Base-by-base conservation (phyloP, 2,329 filamentous ascomycete genomes). In the Aspergillus costaricaensis region DNA sequence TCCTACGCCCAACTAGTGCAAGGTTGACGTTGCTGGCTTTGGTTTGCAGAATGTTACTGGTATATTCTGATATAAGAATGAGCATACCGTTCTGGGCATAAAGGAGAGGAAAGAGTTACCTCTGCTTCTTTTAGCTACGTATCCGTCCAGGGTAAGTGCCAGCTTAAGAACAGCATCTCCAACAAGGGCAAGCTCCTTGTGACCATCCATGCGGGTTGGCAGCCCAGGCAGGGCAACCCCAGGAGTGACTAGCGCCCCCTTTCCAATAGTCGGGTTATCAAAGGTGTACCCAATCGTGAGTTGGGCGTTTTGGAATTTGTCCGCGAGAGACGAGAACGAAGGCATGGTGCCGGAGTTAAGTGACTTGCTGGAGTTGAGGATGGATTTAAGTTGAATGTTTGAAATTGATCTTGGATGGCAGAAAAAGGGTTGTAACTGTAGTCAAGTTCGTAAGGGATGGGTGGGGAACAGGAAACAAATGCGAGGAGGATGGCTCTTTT, bases 181-280 rank as follows among this genome's bases (percentile, higher is more conserved):
- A 10, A 65, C 15, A 12, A 41, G 53, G 3, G 55, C 60, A 27
- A 63, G 55, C 10, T 39, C 19, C 19, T 55, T 65, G 30, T 65
- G 60, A 5, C 55, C 55, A 8, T 55, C 52, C 9, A 2, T 5
- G 41, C 41, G 41, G 8, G 8, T 21, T 9, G 8, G 1, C 9
- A 21, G 2, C 3, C 17, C n/a, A 4, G 39, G 17, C 10, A 44
- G 1, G 19, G 14, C 9, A 21, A 23, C 19, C 9, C 41, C 41
- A 5, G 41, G 9, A 1, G 41, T 4, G 10, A 21, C 19, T 10
- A 44, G 12, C 2, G 41, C 19, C 14, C 15, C 41, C 19, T 15
- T 21, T 1, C 9, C 9, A 8, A 30, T 12, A 2, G 9, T 21
- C 19, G 10, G 19, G 41, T 44, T 7, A 14, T 19, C 12, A 19